Base-by-base conservation (phyloP, 768 basidiomycete genomes). In the Hygrophorus pudorinus region DNA sequence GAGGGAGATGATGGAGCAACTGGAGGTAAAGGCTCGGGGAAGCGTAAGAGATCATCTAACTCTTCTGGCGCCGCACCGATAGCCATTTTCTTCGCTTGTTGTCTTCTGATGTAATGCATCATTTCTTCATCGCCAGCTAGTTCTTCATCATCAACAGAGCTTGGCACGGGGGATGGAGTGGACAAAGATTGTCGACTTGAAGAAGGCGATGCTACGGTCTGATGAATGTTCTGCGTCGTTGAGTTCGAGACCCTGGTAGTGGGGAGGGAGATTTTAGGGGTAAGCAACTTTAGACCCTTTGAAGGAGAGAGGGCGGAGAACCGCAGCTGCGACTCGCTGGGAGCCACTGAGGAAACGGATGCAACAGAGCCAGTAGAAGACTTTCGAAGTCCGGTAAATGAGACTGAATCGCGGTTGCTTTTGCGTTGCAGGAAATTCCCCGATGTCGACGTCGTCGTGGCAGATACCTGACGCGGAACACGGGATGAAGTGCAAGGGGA, bases 51-150 rank as follows among this genome's bases (percentile, higher is more conserved):
- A 38, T 82, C 83, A 51, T 96, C 88, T 37, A 99, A 65, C 51
- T 94, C 87, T 51, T 85, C 81, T 56, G 90, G 87, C 27, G 79
- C 81, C 6, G 88, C 81, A 21, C 90, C 90, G 10, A 74, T 71
- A 8, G 87, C 83, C 49, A 91, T 59, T 61, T 84, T 89, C 68
- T 91, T 91, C 31, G 87, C 78, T 53, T 91, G 85, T 51, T 96
- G 88, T 18, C 92, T 76, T 51, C 79, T 78, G 50, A 97, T 87
- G 62, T 94, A 99, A 47, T 85, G 82, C 56, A 86, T 63, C 96
- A 99, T 99, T 66, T 99, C 96, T 49, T 96, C 92, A 57, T 99
- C 96, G 12, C 88, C 96, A 13, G 85, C 65, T 5, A 84, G 41
- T 59, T 93, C 88, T 49, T 93, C 90, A 47, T 93, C 92, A 47